Conservation (phyloP, 1,284 basidiomycete genomes). For the Ustilago cynodontis region DNA sequence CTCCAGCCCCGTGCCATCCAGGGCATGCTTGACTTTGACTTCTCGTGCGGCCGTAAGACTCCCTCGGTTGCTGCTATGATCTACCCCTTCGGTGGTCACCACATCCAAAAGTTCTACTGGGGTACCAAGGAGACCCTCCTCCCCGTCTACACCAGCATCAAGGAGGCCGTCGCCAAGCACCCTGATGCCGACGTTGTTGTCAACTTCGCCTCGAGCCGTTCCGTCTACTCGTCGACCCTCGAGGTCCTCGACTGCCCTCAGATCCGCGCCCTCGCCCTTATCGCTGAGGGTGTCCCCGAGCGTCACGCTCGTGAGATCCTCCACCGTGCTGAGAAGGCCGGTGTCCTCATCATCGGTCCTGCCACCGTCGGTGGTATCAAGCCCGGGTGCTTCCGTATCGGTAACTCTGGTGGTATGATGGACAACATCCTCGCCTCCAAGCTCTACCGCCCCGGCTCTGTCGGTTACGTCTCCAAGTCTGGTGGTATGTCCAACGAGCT, state of each 20-base stretch:
- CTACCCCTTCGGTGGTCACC: constrained; percentile 99
- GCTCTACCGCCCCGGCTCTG: constrained; percentile 96
- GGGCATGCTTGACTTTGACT: constrained; percentile 99
- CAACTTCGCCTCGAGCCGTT: constrained; percentile 96
- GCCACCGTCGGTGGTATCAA: constrained; percentile 99
- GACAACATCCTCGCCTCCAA: constrained; percentile 99
- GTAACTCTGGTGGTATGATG: constrained; percentile 99
- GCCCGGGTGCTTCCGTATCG: constrained; percentile 99
- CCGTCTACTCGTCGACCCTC: constrained; percentile 93
- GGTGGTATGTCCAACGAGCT: constrained; percentile 99
- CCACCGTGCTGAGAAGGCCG: constrained; percentile 85
- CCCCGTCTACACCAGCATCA: constrained; percentile 93
- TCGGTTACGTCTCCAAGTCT: constrained; percentile 99
- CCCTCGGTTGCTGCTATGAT: constrained; percentile 99
- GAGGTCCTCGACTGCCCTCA: constrained; percentile 82
- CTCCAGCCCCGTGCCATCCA: constrained; percentile 99
- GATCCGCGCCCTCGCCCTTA: constrained; percentile 89
- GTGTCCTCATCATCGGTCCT: constrained; percentile 95
- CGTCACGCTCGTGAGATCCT: constrained; percentile 96
- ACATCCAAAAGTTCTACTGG: constrained; percentile 99
- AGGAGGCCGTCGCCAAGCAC: constrained; percentile 94
- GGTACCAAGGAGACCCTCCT: constrained; percentile 98
- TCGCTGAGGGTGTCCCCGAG: constrained; percentile 98
- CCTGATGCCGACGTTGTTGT: constrained; percentile 96
- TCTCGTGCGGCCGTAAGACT: constrained; percentile 91